Base-by-base conservation (phyloP, 805 yeast genomes). In the Teunomyces pallodes region DNA sequence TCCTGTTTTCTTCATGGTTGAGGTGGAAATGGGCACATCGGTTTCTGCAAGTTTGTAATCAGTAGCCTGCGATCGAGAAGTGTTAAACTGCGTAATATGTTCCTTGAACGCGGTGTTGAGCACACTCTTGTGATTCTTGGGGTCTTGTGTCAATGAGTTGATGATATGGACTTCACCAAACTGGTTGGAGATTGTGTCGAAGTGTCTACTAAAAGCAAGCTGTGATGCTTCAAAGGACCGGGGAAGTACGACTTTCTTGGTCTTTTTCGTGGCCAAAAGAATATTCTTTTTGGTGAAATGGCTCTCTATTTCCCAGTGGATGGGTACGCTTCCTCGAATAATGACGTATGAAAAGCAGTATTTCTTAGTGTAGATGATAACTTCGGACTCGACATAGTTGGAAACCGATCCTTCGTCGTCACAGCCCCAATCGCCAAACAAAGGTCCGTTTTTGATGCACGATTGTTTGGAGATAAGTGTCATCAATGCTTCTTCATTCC, bases 391-490 rank as follows among this genome's bases (percentile, higher is more conserved):
- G 17, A 70, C 77, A 57, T 68, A 79, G 55, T 80, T 79, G 3
- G 82, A 67, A 7, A 71, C 80, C 13, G 72, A 68, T 0, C 84
- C 82, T 36, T 76, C 76, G 51, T 81, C 84, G 56, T 81, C 85
- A 55, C 79, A 70, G 30, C 85, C 81, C 68, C 77, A 76, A 28
- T 80, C 80, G 1, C 85, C 85, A 57, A 79, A 80, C 14, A 80
- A 60, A 0, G 76, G 72, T 0, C 83, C 83, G 32, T 62, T 63
- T 51, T 75, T 76, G 28, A 59, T 58, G 49, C 82, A 76, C 28
- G 76, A 69, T 52, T 80, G 84, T 54, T 77, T 79, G 2, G 82
- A 72, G 9, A 80, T 75, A 9, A 80, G 65, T 0, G 84, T 77
- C 32, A 80, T 51, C 44, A 76, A 56, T 0, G 73, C 74, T 28